Conservation (phyloP, 768 basidiomycete species). For the Pleurotus sapidus region DNA sequence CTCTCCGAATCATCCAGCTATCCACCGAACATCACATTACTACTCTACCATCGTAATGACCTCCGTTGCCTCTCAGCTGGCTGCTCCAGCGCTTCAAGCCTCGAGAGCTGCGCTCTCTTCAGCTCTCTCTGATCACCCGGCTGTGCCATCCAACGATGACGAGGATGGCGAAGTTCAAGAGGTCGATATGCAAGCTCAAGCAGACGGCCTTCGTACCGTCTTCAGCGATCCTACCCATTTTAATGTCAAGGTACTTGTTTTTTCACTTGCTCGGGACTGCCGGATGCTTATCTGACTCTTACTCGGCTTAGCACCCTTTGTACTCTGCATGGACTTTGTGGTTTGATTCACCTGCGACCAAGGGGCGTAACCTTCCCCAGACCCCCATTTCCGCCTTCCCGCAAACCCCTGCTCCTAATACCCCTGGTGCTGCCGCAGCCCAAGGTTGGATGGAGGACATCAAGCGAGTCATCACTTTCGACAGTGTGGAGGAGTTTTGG, state of each 20-base stretch:
- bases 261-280: background rate
- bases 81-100: conserved; percentile 69
- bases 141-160: conserved; percentile 21
- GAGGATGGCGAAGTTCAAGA: conserved; percentile 90
- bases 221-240: conserved; percentile 92
- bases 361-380: conserved; percentile 85
- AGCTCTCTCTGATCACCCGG: conserved; percentile 61
- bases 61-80: conserved; percentile 48
- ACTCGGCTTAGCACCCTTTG: conserved; percentile 72
- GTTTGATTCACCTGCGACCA: conserved; percentile 95
- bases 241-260: conserved; percentile 82
- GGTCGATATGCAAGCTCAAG: conserved; percentile 79
- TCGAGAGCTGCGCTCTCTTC: conserved; percentile 76
- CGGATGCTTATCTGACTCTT: too few species aligned
- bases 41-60: conserved; percentile 20
- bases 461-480: conserved; percentile 92
- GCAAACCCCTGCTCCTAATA: conserved; percentile 69
- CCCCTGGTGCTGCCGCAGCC: conserved; percentile 70
- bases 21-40: background rate
- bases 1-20: background rate
- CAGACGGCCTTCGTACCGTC: conserved; percentile 84
- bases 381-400: conserved; percentile 78
- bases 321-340: conserved; percentile 96
- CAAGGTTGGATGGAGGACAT: conserved; percentile 99
- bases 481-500: conserved; percentile 99